Percentiles rank a stretch among this genome's conserved stretches.
Conservation (phyloP, 2,329 filamentous ascomycete species). For the Ilyonectria sp. region DNA sequence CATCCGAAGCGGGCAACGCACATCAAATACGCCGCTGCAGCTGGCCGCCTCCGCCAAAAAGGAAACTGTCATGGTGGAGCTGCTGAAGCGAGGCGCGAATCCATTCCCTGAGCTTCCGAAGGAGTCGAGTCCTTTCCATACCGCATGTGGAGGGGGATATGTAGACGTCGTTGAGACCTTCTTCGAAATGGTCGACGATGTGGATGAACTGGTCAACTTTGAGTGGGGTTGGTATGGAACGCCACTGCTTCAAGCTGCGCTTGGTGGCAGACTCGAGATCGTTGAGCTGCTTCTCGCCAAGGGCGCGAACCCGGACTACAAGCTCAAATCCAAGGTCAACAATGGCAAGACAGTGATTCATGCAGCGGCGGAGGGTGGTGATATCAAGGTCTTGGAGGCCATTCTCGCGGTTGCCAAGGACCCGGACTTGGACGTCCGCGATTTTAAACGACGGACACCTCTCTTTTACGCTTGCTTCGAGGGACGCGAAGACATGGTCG, state of each 20-base stretch:
- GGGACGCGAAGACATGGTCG: constrained; percentile 35
- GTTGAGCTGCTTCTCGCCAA: constrained; percentile 31
- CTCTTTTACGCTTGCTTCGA: constrained; percentile 34
- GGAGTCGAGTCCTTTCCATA: constrained; percentile 34
- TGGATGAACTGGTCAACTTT: constrained; percentile 34
- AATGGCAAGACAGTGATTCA: constrained; percentile 33
- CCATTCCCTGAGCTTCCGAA: constrained; percentile 21
- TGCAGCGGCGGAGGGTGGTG: constrained; percentile 33
- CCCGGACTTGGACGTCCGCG: constrained; percentile 29
- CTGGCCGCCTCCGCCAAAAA: constrained; percentile 19
- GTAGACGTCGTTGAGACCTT: constrained; percentile 28
- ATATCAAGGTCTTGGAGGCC: constrained; percentile 30
- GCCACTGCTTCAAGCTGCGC: constrained; percentile 29
- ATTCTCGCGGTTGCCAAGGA: constrained; percentile 23
- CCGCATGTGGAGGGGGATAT: constrained; percentile 26
- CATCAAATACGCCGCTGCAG: constrained; percentile 32
- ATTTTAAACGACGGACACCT: constrained; percentile 30
- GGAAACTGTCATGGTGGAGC: constrained; percentile 26
- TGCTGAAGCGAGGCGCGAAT: constrained; percentile 37
- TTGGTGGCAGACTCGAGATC: constrained; percentile 27
- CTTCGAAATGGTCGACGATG: constrained; percentile 29
- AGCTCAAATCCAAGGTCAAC: constrained; percentile 29
- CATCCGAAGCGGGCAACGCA: constrained; percentile 23
- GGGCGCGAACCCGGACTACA: constrained; percentile 33
- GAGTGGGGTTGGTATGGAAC: constrained; percentile 38